Percentiles rank a stretch among this genome's conserved stretches.
Conservation (phyloP, 805 yeast genomes). For the Kodamaea hsintzibuensis region DNA sequence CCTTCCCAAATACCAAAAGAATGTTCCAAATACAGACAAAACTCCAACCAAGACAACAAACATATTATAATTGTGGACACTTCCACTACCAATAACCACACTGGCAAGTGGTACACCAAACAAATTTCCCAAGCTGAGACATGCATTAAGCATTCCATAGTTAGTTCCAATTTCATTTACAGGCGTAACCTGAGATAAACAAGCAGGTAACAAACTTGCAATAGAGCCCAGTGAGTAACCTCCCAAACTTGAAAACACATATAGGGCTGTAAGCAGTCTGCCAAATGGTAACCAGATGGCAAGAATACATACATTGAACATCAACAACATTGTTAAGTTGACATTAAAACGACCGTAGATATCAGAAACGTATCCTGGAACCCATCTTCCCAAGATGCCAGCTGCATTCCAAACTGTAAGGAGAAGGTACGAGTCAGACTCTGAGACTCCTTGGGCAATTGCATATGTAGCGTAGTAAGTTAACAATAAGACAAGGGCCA, state of each 20-base stretch:
- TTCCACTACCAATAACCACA: conserved; percentile 29
- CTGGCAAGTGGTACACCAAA: conserved; percentile 38
- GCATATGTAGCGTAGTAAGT: conserved; percentile 38
- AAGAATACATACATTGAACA: conserved; percentile 26
- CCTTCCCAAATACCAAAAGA: conserved; percentile 25
- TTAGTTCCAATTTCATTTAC: conserved; percentile 38
- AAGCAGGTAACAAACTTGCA: conserved; percentile 36
- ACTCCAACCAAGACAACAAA: conserved; percentile 34
- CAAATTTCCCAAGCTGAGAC: conserved; percentile 32
- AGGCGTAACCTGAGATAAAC: conserved; percentile 22
- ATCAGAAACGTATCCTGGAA: conserved; percentile 33
- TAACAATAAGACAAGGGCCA: conserved; percentile 27
- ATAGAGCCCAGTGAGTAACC: conserved; percentile 39
- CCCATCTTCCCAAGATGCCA: conserved; percentile 33
- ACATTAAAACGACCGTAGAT: conserved; percentile 31
- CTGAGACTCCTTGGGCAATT: conserved; percentile 30
- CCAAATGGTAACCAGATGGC: conserved; percentile 40
- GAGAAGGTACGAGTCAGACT: conserved; percentile 28
- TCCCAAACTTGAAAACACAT: conserved; percentile 33
- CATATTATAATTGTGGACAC: conserved; percentile 25
- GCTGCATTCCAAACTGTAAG: conserved; percentile 32
- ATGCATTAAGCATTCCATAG: conserved; percentile 34
- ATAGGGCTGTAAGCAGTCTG: conserved; percentile 21
- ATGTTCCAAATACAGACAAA: conserved; percentile 27
- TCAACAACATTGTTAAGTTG: conserved; percentile 31